These are phyloP conservation scores for Fusarium veterinarium DNA, from an alignment of 2,329 filamentous ascomycete species.

Conservation along the genomic window DNA sequence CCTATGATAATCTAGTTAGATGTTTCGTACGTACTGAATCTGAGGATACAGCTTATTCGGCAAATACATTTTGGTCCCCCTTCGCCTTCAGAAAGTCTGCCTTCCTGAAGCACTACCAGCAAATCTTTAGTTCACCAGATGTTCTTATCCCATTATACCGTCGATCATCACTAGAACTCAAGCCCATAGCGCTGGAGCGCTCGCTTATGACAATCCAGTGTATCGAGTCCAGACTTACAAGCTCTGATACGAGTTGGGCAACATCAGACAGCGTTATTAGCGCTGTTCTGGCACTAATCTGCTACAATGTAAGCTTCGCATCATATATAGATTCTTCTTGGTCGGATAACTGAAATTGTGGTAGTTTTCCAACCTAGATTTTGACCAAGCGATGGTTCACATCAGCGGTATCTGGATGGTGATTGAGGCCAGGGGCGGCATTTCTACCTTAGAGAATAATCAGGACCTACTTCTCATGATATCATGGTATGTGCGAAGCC, in stretches of 20 bases:
- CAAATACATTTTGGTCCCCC: slow-evolving; percentile 4
- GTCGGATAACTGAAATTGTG: neutral
- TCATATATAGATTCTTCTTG: neutral
- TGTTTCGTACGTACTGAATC: neutral
- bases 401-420: slow-evolving; percentile 6
- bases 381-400: slow-evolving; percentile 11
- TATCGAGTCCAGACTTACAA: slow-evolving; percentile 6
- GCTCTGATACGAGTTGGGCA: neutral
- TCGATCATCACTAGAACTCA: neutral
- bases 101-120: slow-evolving; percentile 10
- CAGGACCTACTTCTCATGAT: slow-evolving; percentile 8
- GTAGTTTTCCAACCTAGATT: slow-evolving; percentile 14
- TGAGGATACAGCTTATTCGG: neutral
- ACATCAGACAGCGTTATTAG: slow-evolving; percentile 7
- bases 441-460: slow-evolving; percentile 2
- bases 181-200: slow-evolving; percentile 5
- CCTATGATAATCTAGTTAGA: fast-evolving
- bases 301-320: slow-evolving; percentile 5
- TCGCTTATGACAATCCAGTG: slow-evolving; percentile 10
- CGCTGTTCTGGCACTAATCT: slow-evolving; percentile 9
- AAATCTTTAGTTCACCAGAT: slow-evolving; percentile 1
- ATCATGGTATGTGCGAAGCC: neutral
- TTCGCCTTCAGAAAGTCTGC: slow-evolving; percentile 17
- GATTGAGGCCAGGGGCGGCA: slow-evolving; percentile 5
- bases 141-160: neutral